Base-by-base conservation (phyloP, 2,329 filamentous ascomycete species). In the Cytospora piceae region DNA sequence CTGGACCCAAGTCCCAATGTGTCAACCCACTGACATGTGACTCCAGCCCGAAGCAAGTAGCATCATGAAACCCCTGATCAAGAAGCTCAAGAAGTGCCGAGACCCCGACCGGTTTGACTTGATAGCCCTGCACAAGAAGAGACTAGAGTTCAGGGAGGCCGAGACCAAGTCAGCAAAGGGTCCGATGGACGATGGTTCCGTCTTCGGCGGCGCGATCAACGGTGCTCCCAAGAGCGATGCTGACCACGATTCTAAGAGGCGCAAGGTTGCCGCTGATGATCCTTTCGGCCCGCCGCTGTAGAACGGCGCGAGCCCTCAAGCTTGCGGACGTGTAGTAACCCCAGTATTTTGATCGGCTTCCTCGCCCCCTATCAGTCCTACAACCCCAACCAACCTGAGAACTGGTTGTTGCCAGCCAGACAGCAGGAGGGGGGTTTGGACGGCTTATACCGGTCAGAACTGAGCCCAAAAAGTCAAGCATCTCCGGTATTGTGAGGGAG, bases 91-190 rank as follows among this genome's bases (percentile, higher is more conserved):
- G 67, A 86, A 84, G 71, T 94, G 91, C 71, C 82, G 88, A 65
- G 91, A 94, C 72, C 90, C 91, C 0, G 89, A 92, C 70, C 87
- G 91, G 64, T 86, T 85, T 53, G 90, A 94, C 74, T 77, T 94
- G 4, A 87, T 93, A 22, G 87, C 87, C 57, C 78, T 91, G 59
- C 88, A 91, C 71, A 83, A 84, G 69, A 85, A 87, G 24, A 83
- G 89, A 71, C 86, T 86, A 57, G 85, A 88, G 71, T 79, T 77
- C 0, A 67, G 73, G 53, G 77, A 79, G 54, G 78, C 77, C 61
- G 78, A 78, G 46, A 51, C 61, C 27, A 60, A 51, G 32, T 61
- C 72, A 5, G 74, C 79, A 73, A 72, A 75, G n/a, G 74, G 63
- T 8, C 65, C 67, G 42, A 66, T 69, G 12, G 73, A 73, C 14